Conservation (phyloP, 768 basidiomycete species). For the Boletus subparvulus region DNA sequence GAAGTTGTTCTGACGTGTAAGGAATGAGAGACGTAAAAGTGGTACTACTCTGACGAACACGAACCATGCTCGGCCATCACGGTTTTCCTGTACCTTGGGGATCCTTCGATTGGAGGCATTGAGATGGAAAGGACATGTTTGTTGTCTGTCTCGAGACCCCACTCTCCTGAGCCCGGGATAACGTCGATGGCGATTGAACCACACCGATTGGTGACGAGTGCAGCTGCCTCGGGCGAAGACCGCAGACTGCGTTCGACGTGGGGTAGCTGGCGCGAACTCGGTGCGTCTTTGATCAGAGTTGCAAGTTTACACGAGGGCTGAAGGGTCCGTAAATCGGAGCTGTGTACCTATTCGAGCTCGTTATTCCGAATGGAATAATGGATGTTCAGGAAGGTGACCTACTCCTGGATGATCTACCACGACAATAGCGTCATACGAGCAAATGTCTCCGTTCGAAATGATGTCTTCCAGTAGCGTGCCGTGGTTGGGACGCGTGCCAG, state of each 20-base stretch:
- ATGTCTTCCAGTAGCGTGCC: conserved; percentile 45
- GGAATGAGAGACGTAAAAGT: conserved; percentile 2
- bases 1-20: conserved; percentile 38
- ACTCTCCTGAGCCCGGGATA: conserved; percentile 37
- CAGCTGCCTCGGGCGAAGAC: conserved; percentile 38
- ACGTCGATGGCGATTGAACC: conserved; percentile 48
- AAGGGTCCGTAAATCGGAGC: conserved; percentile 70
- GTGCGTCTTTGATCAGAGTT: conserved; percentile 45
- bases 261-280: conserved; percentile 61
- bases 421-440: conserved; percentile 64
- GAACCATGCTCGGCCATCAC: conserved; percentile 56
- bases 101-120: conserved; percentile 49
- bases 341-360: conserved; percentile 53
- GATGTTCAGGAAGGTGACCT: conserved; percentile 27
- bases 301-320: conserved; percentile 51
- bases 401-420: conserved; percentile 75
- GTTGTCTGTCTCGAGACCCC: conserved; percentile 35
- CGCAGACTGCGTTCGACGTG: conserved; percentile 43
- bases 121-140: conserved; percentile 60
- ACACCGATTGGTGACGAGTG: conserved; percentile 52
- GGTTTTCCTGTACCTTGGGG: conserved; percentile 44
- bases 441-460: conserved; percentile 46
- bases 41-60: conserved; percentile 17
- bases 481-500: conserved; percentile 30
- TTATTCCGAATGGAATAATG: neutral